Evolutionary conservation across 495 filamentous ascomycete genomes (phyloP), one percentile per base, ranked within the genome.

Genomic region (Trichocladium uniseriatum): DNA sequence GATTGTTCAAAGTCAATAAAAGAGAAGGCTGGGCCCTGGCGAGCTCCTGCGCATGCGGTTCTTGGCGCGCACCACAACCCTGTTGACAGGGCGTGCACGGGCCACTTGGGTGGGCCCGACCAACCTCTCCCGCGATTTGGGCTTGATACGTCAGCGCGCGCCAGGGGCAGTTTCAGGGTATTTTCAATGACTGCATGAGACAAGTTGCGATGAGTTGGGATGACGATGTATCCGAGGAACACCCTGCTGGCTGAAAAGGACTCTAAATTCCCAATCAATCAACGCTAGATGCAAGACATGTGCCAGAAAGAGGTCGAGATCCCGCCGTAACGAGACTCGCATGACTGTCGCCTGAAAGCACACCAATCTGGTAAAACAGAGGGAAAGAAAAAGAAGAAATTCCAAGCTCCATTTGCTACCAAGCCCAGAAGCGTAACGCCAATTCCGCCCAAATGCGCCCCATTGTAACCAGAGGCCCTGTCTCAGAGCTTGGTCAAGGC

Each of bases 1-100:
- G 40, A 41, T 49, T 60, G 49, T 54, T 51, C 51, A 43, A 51
- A 63, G 62, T 65, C 63, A 67, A 66, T 65, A 70, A 69, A 69
- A 65, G 61, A 64, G 49, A 52, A 67, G 68, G 68, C 66, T 70
- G 68, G 67, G 5, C 4, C 7, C 31, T 27, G 19, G 21, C 31
- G 29, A 5, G 38, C 38, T 4, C 4, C 18, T n/a, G 36, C 24
- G 15, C 40, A n/a, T n/a, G n/a, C 31, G 28, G 34, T 18, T 24
- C 44, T 31, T 40, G 44, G 38, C 29, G 43, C 34, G 8, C 14
- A 11, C 43, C 21, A 42, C 8, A 16, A n/a, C 43, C 38, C 35
- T 41, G 50, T 20, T 15, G 2, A 29, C 9, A 22, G 10, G 38
- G 27, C 6, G 20, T 10, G 7, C 37, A 32, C 38, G 14, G 5